Evolutionary conservation across 257 asterid genomes (phyloP).

Genomic region (Echites panduratus): DNA sequence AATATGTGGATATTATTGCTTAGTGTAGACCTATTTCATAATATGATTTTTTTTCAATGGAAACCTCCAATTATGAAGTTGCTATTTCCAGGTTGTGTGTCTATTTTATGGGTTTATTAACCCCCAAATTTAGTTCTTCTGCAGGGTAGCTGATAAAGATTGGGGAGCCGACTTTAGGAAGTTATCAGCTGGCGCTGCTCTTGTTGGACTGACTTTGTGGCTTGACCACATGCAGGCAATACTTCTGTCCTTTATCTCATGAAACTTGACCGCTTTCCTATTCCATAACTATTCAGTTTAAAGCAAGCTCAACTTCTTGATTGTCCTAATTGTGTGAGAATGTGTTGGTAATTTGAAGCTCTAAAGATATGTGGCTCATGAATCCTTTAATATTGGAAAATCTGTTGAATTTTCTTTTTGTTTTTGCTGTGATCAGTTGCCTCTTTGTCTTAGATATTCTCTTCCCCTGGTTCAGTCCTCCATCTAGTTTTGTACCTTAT

Average conservation of each 20-base stretch:
- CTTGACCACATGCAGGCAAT: constrained; percentile 96
- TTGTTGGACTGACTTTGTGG: constrained; percentile 91
- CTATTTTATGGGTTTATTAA: constrained; percentile 13
- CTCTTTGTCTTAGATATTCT: background rate
- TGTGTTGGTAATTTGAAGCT: background rate
- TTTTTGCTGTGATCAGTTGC: background rate
- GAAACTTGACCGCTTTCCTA: background rate
- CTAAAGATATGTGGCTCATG: background rate
- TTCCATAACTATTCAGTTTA: background rate
- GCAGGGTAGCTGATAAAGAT: constrained; percentile 93
- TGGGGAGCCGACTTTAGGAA: constrained; percentile 98
- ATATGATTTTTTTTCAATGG: background rate
- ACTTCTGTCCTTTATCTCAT: constrained; percentile 11
- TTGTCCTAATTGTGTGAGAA: background rate
- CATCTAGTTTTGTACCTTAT: background rate
- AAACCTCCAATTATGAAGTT: constrained; percentile 2
- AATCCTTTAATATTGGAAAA: no score
- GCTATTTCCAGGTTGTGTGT: constrained; percentile 6
- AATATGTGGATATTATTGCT: background rate
- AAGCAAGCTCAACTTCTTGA: background rate
- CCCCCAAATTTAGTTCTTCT: constrained; percentile 20
- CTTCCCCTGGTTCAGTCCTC: background rate
- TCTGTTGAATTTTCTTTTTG: background rate
- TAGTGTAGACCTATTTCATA: no score
- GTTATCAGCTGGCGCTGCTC: constrained; percentile 94